phyloP scores from a whole-genome alignment of 2,329 filamentous ascomycete species.

The Cercospora sp. region DNA sequence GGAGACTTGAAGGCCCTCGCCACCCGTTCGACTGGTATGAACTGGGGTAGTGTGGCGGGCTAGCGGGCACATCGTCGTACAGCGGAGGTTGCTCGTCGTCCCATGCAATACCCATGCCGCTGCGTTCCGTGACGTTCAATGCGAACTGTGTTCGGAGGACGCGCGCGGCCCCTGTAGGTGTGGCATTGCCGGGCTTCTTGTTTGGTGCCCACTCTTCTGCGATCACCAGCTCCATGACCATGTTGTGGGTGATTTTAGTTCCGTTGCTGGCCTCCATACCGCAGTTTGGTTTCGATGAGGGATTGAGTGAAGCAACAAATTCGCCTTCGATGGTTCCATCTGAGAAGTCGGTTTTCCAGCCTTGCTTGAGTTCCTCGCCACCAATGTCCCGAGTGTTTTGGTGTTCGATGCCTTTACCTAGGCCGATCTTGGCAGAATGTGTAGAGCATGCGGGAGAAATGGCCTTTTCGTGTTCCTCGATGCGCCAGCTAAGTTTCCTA shows the following conservation, averaged over 20 bases:
- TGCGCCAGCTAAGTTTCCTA: slow-evolving; percentile 86
- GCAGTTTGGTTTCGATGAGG: slow-evolving; percentile 67
- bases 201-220: slow-evolving; percentile 78
- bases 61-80: slow-evolving; percentile 88
- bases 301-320: slow-evolving; percentile 66
- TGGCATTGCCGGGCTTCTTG: slow-evolving; percentile 71
- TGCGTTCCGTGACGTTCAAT: slow-evolving; percentile 76
- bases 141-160: slow-evolving; percentile 92
- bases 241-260: slow-evolving; percentile 76
- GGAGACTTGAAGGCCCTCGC: neutral
- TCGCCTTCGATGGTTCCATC: slow-evolving; percentile 74
- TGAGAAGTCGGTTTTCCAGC: slow-evolving; percentile 83
- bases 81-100: slow-evolving; percentile 92
- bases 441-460: slow-evolving; percentile 76
- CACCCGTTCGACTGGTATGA: slow-evolving; percentile 19
- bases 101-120: slow-evolving; percentile 89
- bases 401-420: slow-evolving; percentile 70
- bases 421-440: slow-evolving; percentile 67
- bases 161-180: slow-evolving; percentile 84
- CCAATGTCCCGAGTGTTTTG: slow-evolving; percentile 76
- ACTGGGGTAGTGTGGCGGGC: slow-evolving; percentile 63
- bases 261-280: slow-evolving; percentile 74
- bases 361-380: slow-evolving; percentile 75
- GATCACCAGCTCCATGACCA: slow-evolving; percentile 91
- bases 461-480: slow-evolving; percentile 82